phyloP scores from a whole-genome alignment of 2,329 filamentous ascomycete genomes.

The Pyrenophora teres region DNA sequence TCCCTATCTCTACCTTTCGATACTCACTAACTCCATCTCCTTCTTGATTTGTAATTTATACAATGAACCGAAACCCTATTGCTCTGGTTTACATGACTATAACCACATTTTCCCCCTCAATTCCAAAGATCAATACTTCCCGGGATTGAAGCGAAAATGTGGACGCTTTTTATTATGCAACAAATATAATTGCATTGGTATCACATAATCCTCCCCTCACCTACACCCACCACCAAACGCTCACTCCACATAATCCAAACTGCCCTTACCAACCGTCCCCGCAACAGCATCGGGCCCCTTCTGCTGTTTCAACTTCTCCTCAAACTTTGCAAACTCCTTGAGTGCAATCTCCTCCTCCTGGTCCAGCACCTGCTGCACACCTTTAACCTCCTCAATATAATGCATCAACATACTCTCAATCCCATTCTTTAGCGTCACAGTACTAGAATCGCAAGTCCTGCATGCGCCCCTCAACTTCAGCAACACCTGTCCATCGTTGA shows the following conservation, averaged over 20 bases:
- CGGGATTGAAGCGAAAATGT: no score
- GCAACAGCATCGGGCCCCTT: slow-evolving; percentile 59
- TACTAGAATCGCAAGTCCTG: slow-evolving; percentile 94
- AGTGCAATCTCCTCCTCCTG: slow-evolving; percentile 88
- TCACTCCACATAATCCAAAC: slow-evolving; percentile 56
- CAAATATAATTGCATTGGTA: slow-evolving; percentile 10
- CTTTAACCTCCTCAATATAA: slow-evolving; percentile 93
- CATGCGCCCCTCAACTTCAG: slow-evolving; percentile 91
- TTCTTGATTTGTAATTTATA: neutral
- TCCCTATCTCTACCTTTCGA: no score
- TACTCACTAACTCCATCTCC: neutral
- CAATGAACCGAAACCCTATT: no score
- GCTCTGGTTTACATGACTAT: no score
- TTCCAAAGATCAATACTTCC: no score
- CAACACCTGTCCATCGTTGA: slow-evolving; percentile 81
- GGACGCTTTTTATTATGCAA: neutral
- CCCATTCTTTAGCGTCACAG: slow-evolving; percentile 93
- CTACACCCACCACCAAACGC: neutral
- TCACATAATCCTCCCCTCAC: neutral
- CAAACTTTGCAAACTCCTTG: slow-evolving; percentile 90
- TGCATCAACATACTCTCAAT: slow-evolving; percentile 97
- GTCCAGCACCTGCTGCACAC: slow-evolving; percentile 87
- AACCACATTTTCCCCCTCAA: no score
- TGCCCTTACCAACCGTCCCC: slow-evolving; percentile 56
- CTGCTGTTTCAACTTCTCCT: slow-evolving; percentile 75